Evolutionary conservation across 495 filamentous ascomycete species (phyloP), one percentile per base, ranked within the genome.

Genomic region (Physcia stellaris): DNA sequence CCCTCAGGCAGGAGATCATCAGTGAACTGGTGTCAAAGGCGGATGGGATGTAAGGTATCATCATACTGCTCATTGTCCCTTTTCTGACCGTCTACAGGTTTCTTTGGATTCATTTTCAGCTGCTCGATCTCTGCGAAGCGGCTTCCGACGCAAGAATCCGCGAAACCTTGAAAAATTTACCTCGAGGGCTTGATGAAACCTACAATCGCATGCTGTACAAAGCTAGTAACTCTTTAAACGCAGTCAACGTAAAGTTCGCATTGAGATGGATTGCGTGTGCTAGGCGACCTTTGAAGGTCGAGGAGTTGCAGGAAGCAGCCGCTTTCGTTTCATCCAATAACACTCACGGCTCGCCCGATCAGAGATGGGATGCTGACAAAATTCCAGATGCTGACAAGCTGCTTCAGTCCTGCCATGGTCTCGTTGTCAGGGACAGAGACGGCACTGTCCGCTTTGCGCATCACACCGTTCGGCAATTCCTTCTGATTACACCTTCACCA

Each of bases 261-360:
- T 46, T 51, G 24, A 42, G 20, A 21, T 26, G 31, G 33, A 21
- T 45, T n/a, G 16, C 30, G 4, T 56, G 50, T 40, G 51, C 55
- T 4, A 39, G 28, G 4, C 43, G 46, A 2, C 57, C 55, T 7
- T 51, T 61, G 18, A 46, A 50, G 16, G 30, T 61, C 9, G 55
- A 54, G 12, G 58, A 63, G 43, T 40, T 63, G 13, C 43, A 37
- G 43, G 60, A 63, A 32, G 58, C 55, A 1, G 41, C 56, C n/a
- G 49, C 50, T 1, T 55, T 59, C 46, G 49, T 43, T 16, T 0
- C 36, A 1, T 7, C 40, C 11, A n/a, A n/a, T n/a, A n/a, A n/a
- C n/a, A n/a, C n/a, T n/a, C n/a, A n/a, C n/a, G n/a, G n/a, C n/a
- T n/a, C n/a, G n/a, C n/a, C n/a, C n/a, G 58, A 63, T 13, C 37